A percentile compares a stretch with the other conserved stretches of the same genome.
Evolutionary conservation across 2,329 filamentous ascomycete species (phyloP).

Genomic region (Phoma herbarum): DNA sequence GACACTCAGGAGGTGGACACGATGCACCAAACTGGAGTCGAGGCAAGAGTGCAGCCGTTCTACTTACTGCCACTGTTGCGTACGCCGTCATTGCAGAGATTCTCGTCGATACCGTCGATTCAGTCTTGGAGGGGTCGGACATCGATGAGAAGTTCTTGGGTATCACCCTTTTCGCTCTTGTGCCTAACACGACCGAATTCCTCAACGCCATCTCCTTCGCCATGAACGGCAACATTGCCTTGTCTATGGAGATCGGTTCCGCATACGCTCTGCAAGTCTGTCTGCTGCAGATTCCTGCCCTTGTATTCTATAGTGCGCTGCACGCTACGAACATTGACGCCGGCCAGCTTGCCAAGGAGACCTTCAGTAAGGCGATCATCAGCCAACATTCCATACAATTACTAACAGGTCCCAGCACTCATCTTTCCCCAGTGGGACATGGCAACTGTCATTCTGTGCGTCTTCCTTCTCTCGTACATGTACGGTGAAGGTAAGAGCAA

Average conservation of each 20-base stretch:
- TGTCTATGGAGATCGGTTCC: conserved; percentile 99
- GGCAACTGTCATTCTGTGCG: conserved; percentile 94
- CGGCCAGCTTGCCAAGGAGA: conserved; percentile 66
- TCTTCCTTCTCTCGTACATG: conserved; percentile 96
- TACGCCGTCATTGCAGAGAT: conserved; percentile 99
- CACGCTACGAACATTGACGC: conserved; percentile 68
- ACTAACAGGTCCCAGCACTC: conserved; percentile 62
- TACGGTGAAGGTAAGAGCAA: conserved; percentile 99
- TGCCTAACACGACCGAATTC: conserved; percentile 98
- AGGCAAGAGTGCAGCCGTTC: conserved; percentile 86
- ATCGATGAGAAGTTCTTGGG: conserved; percentile 98
- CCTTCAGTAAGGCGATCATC: conserved; percentile 65
- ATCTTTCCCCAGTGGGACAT: conserved; percentile 99
- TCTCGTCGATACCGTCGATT: conserved; percentile 93
- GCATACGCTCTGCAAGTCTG: conserved; percentile 97
- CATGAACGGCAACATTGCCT: conserved; percentile 98
- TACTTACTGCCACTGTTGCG: conserved; percentile 86
- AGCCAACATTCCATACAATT: background rate
- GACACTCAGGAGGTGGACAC: conserved; percentile 69
- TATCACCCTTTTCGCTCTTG: conserved; percentile 94
- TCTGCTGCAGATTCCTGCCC: conserved; percentile 88
- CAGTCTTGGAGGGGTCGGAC: conserved; percentile 87
- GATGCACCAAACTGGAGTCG: conserved; percentile 99
- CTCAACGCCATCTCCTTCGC: conserved; percentile 99
- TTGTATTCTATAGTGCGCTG: conserved; percentile 89